Percentiles rank a stretch among this genome's conserved stretches.
phyloP scores from a whole-genome alignment of 1,139 yeast species.

The Diutina scorzettiae region DNA sequence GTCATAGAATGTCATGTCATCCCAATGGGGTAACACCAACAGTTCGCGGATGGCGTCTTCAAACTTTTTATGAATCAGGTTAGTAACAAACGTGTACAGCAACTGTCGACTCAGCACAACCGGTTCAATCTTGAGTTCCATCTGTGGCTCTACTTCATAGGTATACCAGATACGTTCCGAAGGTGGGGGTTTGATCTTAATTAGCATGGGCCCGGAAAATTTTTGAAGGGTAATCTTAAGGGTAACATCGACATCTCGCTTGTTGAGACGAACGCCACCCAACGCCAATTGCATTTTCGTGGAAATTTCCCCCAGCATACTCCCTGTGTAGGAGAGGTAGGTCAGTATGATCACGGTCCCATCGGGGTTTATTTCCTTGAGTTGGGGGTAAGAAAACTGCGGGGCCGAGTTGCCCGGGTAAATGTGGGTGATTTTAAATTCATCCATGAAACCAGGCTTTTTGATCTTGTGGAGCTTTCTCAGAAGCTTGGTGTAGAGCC shows the following conservation, averaged over 20 bases:
- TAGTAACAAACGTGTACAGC: constrained; percentile 67
- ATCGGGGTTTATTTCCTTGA: constrained; percentile 65
- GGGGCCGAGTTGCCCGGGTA: constrained; percentile 78
- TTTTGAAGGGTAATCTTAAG: constrained; percentile 59
- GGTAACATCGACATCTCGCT: constrained; percentile 66
- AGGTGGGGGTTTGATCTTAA: constrained; percentile 79
- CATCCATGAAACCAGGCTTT: constrained; percentile 79
- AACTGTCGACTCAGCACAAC: constrained; percentile 75
- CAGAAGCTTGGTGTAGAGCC: constrained; percentile 46
- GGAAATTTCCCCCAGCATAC: constrained; percentile 59
- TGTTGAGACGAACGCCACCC: constrained; percentile 56
- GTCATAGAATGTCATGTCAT: constrained; percentile 64
- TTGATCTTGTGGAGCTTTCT: constrained; percentile 69
- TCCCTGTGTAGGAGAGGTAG: constrained; percentile 60
- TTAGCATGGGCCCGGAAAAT: constrained; percentile 61
- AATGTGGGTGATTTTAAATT: constrained; percentile 61
- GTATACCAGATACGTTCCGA: constrained; percentile 85
- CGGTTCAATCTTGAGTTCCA: constrained; percentile 74
- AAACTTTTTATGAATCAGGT: constrained; percentile 65
- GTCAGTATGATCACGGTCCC: constrained; percentile 61
- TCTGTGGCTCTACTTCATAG: constrained; percentile 66
- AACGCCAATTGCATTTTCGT: constrained; percentile 67
- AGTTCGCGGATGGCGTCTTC: constrained; percentile 72
- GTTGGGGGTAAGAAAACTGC: constrained; percentile 57
- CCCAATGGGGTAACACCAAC: constrained; percentile 78